Percentiles rank a stretch among this genome's conserved stretches.
These are phyloP conservation scores for Lipomyces sp. DNA, from an alignment of 805 yeast genomes.

Conservation along the genomic window DNA sequence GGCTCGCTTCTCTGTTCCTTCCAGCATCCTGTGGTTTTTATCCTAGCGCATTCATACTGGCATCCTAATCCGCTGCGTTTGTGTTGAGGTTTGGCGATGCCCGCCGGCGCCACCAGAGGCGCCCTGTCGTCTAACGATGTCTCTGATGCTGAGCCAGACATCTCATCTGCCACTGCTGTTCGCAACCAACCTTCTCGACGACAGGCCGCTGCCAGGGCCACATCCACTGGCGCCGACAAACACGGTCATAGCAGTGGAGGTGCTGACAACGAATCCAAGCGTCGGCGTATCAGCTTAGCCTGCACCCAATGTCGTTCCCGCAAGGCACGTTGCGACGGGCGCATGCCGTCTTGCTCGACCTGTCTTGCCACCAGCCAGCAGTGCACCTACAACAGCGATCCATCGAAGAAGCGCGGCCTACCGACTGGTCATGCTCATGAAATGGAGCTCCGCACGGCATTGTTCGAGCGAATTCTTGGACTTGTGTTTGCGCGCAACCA, in stretches of 20 bases:
- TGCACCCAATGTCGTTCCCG: slow-evolving; percentile 20
- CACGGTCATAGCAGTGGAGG: background rate
- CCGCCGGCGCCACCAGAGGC: too few species aligned
- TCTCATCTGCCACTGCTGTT: too few species aligned
- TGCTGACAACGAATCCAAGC: background rate
- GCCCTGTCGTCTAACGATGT: too few species aligned
- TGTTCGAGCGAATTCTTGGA: slow-evolving; percentile 10
- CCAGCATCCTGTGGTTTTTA: too few species aligned
- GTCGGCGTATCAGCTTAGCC: slow-evolving; percentile 13
- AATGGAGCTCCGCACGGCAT: slow-evolving; percentile 17
- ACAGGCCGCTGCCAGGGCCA: background rate
- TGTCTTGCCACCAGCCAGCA: slow-evolving; percentile 8
- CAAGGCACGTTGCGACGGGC: slow-evolving; percentile 18
- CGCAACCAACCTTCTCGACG: too few species aligned
- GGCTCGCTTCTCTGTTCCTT: too few species aligned
- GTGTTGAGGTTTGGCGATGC: too few species aligned
- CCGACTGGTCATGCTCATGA: slow-evolving; percentile 24
- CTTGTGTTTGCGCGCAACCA: slow-evolving; percentile 3
- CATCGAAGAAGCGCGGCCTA: slow-evolving; percentile 17
- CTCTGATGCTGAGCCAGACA: too few species aligned
- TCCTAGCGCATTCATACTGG: too few species aligned
- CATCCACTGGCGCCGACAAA: background rate
- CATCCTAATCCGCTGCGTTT: too few species aligned
- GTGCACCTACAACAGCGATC: slow-evolving; percentile 9
- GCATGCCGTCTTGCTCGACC: slow-evolving; percentile 9